phyloP scores from a whole-genome alignment of 305 asterid genomes.

The Nicotiana rustica region DNA sequence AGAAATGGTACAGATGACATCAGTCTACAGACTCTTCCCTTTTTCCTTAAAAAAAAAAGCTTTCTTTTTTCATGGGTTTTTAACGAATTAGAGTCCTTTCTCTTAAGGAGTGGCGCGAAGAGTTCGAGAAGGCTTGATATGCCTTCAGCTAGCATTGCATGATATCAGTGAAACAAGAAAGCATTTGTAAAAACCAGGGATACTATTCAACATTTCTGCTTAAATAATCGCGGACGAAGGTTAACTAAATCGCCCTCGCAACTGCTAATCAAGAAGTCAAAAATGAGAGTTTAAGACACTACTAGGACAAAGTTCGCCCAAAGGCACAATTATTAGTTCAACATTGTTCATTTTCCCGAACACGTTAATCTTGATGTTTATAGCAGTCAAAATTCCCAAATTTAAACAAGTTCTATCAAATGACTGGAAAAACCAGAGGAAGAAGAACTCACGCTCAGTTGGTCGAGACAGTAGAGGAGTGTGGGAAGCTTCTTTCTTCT shows the following conservation, averaged over 20 bases:
- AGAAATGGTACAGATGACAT: neutral
- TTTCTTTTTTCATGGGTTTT: neutral
- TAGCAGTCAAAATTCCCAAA: too few relatives aligned
- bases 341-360: too few relatives aligned
- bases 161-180: neutral
- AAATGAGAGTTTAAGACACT: too few relatives aligned
- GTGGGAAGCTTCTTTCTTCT: too few relatives aligned
- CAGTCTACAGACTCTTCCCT: too few relatives aligned
- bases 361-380: too few relatives aligned
- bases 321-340: neutral
- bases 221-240: neutral
- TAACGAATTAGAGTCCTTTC: neutral
- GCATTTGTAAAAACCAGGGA: neutral
- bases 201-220: neutral
- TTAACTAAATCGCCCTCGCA: too few relatives aligned
- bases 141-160: neutral
- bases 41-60: neutral
- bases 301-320: neutral
- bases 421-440: too few relatives aligned
- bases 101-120: neutral
- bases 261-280: too few relatives aligned
- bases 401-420: too few relatives aligned
- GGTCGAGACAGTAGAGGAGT: too few relatives aligned
- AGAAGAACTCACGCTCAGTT: constrained; percentile 71
- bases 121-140: neutral